phyloP scores from a whole-genome alignment of 331 rosid species.

The Quercus tomentella region DNA sequence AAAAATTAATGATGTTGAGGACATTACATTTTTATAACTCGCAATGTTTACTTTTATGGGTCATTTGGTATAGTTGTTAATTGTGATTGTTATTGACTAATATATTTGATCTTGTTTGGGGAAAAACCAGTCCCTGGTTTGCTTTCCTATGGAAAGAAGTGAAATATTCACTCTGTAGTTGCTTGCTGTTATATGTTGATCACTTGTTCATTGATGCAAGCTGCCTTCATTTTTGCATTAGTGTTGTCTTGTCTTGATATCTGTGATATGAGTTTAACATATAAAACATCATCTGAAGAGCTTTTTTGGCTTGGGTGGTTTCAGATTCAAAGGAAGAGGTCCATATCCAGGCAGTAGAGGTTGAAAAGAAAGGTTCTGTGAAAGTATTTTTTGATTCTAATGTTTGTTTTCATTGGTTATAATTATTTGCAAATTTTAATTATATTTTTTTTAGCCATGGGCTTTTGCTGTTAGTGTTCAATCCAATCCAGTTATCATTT shows the following conservation, averaged over 20 bases:
- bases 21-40: too few relatives aligned
- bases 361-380: conserved; percentile 55
- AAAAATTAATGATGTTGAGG: too few relatives aligned
- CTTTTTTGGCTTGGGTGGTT: conserved; percentile 22
- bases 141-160: neutral
- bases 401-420: neutral
- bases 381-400: conserved; percentile 1
- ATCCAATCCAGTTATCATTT: conserved; percentile 1
- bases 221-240: neutral
- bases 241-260: neutral
- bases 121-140: neutral
- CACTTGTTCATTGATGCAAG: neutral
- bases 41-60: too few relatives aligned
- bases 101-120: neutral
- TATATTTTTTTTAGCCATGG: neutral
- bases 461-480: neutral
- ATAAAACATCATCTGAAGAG: neutral
- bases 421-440: neutral
- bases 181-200: neutral
- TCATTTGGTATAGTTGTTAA: neutral
- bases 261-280: neutral
- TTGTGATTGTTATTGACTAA: neutral
- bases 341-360: conserved; percentile 28
- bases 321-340: conserved; percentile 48
- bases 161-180: neutral